A percentile compares a stretch with the other conserved stretches of the same genome.
These are phyloP conservation scores for Medicago ruthenica DNA, from an alignment of 306 rosid species.

Conservation along the genomic window DNA sequence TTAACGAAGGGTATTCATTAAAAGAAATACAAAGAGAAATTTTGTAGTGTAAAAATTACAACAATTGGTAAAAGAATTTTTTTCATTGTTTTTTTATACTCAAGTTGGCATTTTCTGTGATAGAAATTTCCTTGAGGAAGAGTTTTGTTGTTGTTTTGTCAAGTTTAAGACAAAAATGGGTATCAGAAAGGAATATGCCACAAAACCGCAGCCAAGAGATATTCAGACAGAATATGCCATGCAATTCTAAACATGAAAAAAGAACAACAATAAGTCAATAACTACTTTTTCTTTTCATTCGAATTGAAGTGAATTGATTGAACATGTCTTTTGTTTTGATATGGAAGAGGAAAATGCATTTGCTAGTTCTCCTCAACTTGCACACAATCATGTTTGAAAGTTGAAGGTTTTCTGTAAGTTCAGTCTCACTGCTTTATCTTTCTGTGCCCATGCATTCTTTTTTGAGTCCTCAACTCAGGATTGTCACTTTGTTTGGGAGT, in stretches of 20 bases:
- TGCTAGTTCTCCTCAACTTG: neutral
- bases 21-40: no score
- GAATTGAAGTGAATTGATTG: neutral
- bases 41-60: no score
- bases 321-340: neutral
- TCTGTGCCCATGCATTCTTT: constrained; percentile 5
- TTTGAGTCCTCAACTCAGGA: neutral
- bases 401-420: constrained; percentile 25
- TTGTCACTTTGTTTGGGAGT: no score
- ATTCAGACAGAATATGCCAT: neutral
- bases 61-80: no score
- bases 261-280: neutral
- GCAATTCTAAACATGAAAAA: neutral
- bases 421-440: constrained; percentile 15
- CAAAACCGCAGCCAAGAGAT: neutral
- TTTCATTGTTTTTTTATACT: neutral
- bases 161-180: neutral
- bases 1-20: no score
- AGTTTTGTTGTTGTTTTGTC: neutral
- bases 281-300: neutral
- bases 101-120: neutral
- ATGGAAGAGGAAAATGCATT: constrained; percentile 3
- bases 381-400: constrained; percentile 23
- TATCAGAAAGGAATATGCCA: constrained; percentile 18
- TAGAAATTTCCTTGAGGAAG: neutral